These are phyloP conservation scores for Silene latifolia DNA, from an alignment of 148 eudicot species.

Conservation along the genomic window DNA sequence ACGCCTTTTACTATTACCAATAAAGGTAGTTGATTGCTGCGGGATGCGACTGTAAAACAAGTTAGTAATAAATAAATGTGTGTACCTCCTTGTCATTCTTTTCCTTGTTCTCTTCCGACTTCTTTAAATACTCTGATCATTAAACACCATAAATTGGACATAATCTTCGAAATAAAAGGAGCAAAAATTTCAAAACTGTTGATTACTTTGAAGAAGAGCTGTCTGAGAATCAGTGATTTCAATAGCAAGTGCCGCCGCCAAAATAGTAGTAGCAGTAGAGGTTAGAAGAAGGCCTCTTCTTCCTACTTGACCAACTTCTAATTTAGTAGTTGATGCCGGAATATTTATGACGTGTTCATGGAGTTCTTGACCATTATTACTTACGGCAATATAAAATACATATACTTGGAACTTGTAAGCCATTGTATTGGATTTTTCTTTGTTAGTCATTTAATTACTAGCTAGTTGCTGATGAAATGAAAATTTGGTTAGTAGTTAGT, in stretches of 20 bases:
- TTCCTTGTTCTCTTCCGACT: slow-evolving; percentile 83
- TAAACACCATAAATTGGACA: not conserved
- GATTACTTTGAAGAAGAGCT: slow-evolving; percentile 70
- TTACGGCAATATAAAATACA: not conserved
- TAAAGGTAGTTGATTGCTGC: not conserved
- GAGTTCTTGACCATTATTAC: slow-evolving; percentile 12
- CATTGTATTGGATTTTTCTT: too few species aligned
- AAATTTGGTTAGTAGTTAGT: too few species aligned
- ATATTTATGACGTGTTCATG: slow-evolving; percentile 1
- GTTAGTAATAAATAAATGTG: not conserved
- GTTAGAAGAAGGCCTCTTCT: slow-evolving; percentile 26
- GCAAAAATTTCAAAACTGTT: not conserved
- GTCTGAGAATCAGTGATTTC: slow-evolving; percentile 49
- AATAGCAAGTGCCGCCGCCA: slow-evolving; percentile 33
- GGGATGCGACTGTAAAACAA: too few species aligned
- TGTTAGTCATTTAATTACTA: too few species aligned
- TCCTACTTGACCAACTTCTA: not conserved
- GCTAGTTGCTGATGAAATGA: too few species aligned
- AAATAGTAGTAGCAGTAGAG: slow-evolving; percentile 10
- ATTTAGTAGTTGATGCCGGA: not conserved
- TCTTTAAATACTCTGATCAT: slow-evolving; percentile 73
- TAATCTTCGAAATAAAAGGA: not conserved
- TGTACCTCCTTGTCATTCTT: slow-evolving; percentile 96
- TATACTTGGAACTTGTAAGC: too few species aligned
- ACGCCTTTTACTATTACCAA: too few species aligned